phyloP scores from a whole-genome alignment of 192 early-diverging fungal genomes.

The Mortierella antarctica region DNA sequence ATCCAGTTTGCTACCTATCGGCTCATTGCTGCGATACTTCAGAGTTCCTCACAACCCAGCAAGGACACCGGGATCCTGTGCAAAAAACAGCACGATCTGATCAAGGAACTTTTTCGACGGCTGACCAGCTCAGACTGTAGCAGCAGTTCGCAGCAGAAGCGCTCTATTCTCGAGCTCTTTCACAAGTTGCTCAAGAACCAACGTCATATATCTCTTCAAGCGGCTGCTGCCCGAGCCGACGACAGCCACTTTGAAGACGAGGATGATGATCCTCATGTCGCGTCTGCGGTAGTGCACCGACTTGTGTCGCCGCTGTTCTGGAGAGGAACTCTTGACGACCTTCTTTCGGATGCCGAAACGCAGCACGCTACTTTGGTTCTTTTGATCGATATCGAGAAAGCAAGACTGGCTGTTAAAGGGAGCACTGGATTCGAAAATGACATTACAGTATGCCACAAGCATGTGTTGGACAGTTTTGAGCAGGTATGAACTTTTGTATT shows the following conservation, averaged over 20 bases:
- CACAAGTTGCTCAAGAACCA: constrained; percentile 31
- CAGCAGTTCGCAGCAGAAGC: not conserved
- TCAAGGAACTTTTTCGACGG: not conserved
- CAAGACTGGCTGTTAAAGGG: not conserved
- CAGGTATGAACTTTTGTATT: constrained; percentile 3
- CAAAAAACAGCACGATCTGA: not conserved
- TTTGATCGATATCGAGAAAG: constrained; percentile 38
- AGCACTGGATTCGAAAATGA: not conserved
- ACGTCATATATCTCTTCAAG: constrained; percentile 14
- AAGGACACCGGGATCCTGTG: not conserved
- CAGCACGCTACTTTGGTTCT: constrained; percentile 18
- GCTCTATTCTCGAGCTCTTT: constrained; percentile 23
- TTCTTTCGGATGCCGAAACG: not conserved
- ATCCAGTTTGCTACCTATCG: constrained; percentile 14
- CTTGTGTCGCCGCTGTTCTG: constrained; percentile 10
- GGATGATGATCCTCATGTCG: not conserved
- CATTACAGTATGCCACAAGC: constrained; percentile 10
- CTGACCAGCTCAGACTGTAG: not conserved
- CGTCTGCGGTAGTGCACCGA: not conserved
- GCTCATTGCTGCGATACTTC: constrained; percentile 2
- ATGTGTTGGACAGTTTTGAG: not conserved
- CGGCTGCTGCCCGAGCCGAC: not conserved
- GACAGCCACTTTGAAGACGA: not conserved
- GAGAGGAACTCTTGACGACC: not conserved
- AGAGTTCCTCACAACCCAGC: not conserved